Conservation (phyloP, 108 stramenopile species). For the Skeletonema menzelii region DNA sequence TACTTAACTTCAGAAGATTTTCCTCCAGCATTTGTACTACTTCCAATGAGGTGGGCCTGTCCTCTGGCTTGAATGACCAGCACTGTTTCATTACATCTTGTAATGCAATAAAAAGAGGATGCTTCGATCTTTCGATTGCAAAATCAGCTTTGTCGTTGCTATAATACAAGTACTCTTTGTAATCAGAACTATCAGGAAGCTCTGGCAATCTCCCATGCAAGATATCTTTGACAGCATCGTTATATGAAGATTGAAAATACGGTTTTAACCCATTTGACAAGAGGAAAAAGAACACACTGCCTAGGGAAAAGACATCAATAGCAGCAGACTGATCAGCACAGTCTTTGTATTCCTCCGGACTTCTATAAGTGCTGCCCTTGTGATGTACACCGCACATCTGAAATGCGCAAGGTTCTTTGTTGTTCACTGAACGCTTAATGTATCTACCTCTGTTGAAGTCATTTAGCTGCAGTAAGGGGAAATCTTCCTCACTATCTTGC, state of each 20-base stretch:
- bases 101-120: slow-evolving; percentile 8
- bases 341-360: slow-evolving; percentile 3
- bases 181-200: not conserved
- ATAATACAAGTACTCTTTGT: not conserved
- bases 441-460: slow-evolving; percentile 10
- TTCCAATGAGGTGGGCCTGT: slow-evolving; percentile 5
- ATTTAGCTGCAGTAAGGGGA: slow-evolving; percentile 4
- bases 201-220: not conserved
- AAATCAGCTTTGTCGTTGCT: not conserved
- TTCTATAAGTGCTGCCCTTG: not conserved
- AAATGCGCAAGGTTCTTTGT: slow-evolving; percentile 5
- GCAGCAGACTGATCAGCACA: slow-evolving; percentile 5
- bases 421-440: not conserved
- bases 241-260: not conserved
- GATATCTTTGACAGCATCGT: not conserved
- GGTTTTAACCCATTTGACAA: slow-evolving; percentile 2
- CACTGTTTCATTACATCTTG: slow-evolving; percentile 8
- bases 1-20: not conserved
- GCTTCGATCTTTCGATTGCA: not conserved
- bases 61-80: not conserved
- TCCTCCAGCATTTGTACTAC: slow-evolving; percentile 6
- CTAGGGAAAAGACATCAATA: slow-evolving; percentile 12
- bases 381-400: not conserved
- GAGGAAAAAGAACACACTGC: slow-evolving; percentile 10
- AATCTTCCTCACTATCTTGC: not conserved